These are phyloP conservation scores for Colletotrichum echinochloae DNA, from an alignment of 2,329 filamentous ascomycete genomes.

Conservation along the genomic window DNA sequence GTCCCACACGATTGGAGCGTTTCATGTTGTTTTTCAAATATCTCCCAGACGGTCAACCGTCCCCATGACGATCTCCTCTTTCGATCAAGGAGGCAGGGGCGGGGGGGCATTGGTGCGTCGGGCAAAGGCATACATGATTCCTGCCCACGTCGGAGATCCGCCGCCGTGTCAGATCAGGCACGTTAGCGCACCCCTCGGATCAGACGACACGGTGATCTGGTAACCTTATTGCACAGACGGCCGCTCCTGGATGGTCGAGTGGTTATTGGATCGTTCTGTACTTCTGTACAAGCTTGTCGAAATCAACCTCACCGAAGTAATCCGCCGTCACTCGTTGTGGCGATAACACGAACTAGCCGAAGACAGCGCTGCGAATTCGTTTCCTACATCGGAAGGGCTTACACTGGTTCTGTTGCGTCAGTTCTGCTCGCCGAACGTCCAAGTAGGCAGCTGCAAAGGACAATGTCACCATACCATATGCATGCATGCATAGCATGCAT, in stretches of 20 bases:
- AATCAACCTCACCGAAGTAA: constrained; percentile 13
- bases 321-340: background rate
- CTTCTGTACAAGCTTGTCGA: constrained; percentile 29
- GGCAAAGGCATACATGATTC: constrained; percentile 19
- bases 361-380: constrained; percentile 16
- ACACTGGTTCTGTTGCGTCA: constrained; percentile 7
- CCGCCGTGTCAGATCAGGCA: constrained; percentile 20
- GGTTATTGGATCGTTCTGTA: constrained; percentile 2
- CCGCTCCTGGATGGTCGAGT: background rate
- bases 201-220: constrained; percentile 37
- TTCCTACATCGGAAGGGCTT: constrained; percentile 30
- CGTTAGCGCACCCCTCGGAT: constrained; percentile 17
- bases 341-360: constrained; percentile 8
- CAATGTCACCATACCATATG: constrained; percentile 32
- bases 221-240: constrained; percentile 31
- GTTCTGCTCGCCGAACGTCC: constrained; percentile 16
- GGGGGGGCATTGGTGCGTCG: constrained; percentile 18
- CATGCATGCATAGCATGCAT: background rate
- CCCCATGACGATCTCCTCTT: constrained; percentile 4
- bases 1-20: constrained; percentile 34
- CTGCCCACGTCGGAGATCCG: constrained; percentile 20
- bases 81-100: background rate
- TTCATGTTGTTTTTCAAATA: constrained; percentile 37
- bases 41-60: constrained; percentile 31
- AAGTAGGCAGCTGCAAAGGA: constrained; percentile 5